phyloP scores from a whole-genome alignment of 805 yeast species.

The Sugiyamaella chiloensis region DNA sequence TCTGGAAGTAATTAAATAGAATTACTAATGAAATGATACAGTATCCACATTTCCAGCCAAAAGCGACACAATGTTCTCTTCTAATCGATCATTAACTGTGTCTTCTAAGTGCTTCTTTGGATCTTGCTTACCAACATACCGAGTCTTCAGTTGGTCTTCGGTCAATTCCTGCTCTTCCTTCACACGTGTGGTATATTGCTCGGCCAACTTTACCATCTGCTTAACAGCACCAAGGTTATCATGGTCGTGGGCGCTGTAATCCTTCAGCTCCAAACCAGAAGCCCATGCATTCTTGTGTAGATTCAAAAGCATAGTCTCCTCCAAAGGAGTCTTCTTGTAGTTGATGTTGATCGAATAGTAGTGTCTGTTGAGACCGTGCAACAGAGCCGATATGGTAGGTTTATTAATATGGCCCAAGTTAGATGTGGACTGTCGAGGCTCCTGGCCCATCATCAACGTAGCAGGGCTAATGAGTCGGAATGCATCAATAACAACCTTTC shows the following conservation, averaged over 20 bases:
- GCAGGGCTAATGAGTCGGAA: conserved; percentile 89
- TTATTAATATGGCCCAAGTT: conserved; percentile 93
- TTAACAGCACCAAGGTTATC: conserved; percentile 69
- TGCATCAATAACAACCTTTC: conserved; percentile 98
- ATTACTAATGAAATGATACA: conserved; percentile 56
- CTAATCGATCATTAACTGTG: conserved; percentile 80
- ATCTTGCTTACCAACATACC: conserved; percentile 97
- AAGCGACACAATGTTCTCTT: conserved; percentile 84
- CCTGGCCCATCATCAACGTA: conserved; percentile 90
- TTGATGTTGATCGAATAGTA: conserved; percentile 94
- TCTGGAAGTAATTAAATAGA: conserved; percentile 10
- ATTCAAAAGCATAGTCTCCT: conserved; percentile 89
- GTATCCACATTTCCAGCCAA: conserved; percentile 87
- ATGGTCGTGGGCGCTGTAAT: conserved; percentile 74
- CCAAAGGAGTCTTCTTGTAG: conserved; percentile 87
- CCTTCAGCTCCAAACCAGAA: conserved; percentile 74
- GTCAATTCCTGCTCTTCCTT: conserved; percentile 86
- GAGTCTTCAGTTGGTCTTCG: conserved; percentile 86
- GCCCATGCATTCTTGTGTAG: conserved; percentile 96
- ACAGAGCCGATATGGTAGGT: conserved; percentile 93
- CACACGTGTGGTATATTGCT: conserved; percentile 83
- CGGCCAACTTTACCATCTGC: conserved; percentile 84
- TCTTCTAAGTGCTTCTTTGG: conserved; percentile 96
- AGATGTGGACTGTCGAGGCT: conserved; percentile 96
- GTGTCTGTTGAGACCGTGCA: conserved; percentile 95